Base-by-base conservation (phyloP, 306 rosid genomes). In the Cicer judaicum region DNA sequence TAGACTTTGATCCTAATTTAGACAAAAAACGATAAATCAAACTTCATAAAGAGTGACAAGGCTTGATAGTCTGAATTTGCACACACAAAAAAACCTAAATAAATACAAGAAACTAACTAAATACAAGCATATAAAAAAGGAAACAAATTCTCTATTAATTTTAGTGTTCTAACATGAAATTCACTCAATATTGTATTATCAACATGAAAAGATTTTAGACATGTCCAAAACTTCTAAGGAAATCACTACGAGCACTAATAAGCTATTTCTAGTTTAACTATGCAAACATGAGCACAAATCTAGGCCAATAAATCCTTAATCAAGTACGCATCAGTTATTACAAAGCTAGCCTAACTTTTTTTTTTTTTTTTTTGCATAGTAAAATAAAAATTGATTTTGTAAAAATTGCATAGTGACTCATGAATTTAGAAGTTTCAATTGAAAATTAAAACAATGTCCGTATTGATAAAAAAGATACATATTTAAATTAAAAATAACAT, bases 1-100 rank as follows among this genome's bases (percentile, higher is more conserved):
- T 92, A n/a, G 93, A 84, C 87, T 87, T 88, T 6, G 97, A 85
- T 76, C 95, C 96, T 91, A 77, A 80, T 43, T 11, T 5, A n/a
- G 8, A 78, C 18, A 9, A 36, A 78, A 10, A 41, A 75, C 6
- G 34, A 68, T 52, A 38, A 64, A 61, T 68, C 52, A 79, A 67
- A 60, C 65, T 24, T 54, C 21, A 54, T 14, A 21, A 48, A 64
- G 63, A 63, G 16, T 10, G 52, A 68, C 19, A 50, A 4, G 7
- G 18, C 44, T 43, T 12, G 21, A 29, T 14, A 65, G 11, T 36
- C 67, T 21, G 70, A 29, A 29, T 29, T 29, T 29, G 36, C 36
- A 29, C 4, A 4, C n/a, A 29, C 0, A 29, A 29, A 4, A 29
- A 29, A 68, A 68, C 10, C 15, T 12, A 34, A 67, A 44, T 3